Percentiles rank a stretch among this genome's conserved stretches.
phyloP scores from a whole-genome alignment of 2,329 filamentous ascomycete genomes.

The Penicillium crustosum region DNA sequence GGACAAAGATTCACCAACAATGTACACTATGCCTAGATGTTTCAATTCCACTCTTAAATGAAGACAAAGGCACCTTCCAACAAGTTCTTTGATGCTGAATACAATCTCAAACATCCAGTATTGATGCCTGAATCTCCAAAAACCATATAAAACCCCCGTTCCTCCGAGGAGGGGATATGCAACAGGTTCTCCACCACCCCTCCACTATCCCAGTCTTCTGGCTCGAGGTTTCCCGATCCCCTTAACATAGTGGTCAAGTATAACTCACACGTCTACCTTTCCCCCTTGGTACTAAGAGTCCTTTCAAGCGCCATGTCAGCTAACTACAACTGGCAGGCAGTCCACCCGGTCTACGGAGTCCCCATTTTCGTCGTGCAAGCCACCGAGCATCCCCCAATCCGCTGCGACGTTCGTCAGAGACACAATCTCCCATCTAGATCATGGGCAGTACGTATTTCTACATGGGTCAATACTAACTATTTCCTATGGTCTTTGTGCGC shows the following conservation, averaged over 20 bases:
- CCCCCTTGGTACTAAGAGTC: neutral
- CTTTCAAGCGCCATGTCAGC: neutral
- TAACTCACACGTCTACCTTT: neutral
- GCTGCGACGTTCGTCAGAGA: neutral
- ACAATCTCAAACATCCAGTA: neutral
- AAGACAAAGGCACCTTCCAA: neutral
- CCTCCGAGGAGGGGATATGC: neutral
- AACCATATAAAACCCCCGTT: neutral
- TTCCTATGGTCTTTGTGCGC: slow-evolving; percentile 5
- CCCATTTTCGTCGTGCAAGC: slow-evolving; percentile 1
- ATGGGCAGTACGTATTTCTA: neutral
- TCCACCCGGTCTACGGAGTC: slow-evolving; percentile 1
- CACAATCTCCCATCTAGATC: neutral
- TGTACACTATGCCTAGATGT: neutral
- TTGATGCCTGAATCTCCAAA: neutral
- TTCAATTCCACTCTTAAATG: neutral
- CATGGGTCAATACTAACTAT: slow-evolving; percentile 9
- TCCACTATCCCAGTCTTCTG: neutral
- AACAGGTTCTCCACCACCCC: neutral
- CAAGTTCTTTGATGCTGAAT: neutral
- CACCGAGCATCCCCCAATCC: neutral
- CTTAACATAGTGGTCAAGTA: neutral
- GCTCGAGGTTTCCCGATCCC: neutral
- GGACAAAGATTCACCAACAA: neutral
- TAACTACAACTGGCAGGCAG: neutral